These are phyloP conservation scores for Crotalaria pallida DNA, from an alignment of 306 rosid genomes.

Conservation along the genomic window DNA sequence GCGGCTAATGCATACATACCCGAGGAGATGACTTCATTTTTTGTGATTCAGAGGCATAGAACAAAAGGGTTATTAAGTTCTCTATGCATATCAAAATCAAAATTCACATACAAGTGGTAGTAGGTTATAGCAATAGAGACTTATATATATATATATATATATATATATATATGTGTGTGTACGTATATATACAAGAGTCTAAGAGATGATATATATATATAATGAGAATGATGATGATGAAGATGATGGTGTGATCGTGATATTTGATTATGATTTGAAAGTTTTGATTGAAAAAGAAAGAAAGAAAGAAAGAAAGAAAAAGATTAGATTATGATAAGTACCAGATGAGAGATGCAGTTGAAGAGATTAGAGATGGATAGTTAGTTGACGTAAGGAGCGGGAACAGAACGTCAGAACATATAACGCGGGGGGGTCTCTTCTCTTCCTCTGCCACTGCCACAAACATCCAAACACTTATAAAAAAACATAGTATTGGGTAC, in stretches of 20 bases:
- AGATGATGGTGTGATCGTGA: not conserved
- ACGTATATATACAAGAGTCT: too few relatives aligned
- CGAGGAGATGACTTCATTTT: constrained; percentile 10
- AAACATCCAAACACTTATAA: too few relatives aligned
- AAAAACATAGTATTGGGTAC: too few relatives aligned
- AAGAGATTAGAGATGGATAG: not conserved
- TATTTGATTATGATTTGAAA: not conserved
- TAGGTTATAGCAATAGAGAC: not conserved
- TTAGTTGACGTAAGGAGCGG: constrained; percentile 24
- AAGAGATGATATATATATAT: not conserved
- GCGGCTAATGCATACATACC: not conserved
- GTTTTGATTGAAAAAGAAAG: not conserved
- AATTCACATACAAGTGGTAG: not conserved
- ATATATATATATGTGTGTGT: too few relatives aligned
- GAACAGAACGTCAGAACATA: too few relatives aligned
- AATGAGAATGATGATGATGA: not conserved
- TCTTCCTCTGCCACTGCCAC: not conserved
- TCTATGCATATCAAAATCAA: not conserved
- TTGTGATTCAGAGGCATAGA: not conserved
- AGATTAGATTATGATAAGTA: not conserved
- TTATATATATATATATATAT: too few relatives aligned
- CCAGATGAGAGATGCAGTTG: not conserved
- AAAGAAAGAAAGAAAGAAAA: not conserved
- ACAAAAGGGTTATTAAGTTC: not conserved
- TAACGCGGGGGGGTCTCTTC: not conserved